Evolutionary conservation across 1,284 basidiomycete genomes (phyloP).

Genomic region (Fomitopsis betulina): DNA sequence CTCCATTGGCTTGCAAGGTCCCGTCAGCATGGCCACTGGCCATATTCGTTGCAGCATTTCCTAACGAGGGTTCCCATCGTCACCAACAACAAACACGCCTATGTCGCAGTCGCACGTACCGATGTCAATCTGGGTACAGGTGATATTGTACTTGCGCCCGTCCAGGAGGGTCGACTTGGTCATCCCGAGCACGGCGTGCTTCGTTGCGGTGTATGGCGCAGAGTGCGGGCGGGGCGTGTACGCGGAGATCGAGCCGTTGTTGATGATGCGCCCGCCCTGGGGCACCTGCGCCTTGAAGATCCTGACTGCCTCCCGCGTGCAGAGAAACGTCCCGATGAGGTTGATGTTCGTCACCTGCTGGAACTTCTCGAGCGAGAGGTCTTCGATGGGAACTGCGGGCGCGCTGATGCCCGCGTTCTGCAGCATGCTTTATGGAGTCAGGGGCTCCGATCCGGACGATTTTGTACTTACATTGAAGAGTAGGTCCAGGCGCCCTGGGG

Average conservation of each 20-base stretch:
- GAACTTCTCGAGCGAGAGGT: constrained; percentile 59
- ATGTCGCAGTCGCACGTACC: constrained; percentile 34
- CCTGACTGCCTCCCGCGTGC: constrained; percentile 71
- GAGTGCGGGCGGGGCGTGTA: constrained; percentile 68
- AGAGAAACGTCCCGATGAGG: constrained; percentile 69
- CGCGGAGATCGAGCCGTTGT: constrained; percentile 79
- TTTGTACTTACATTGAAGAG: constrained; percentile 61
- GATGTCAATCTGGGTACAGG: constrained; percentile 79
- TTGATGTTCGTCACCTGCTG: constrained; percentile 66
- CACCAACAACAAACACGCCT: neutral
- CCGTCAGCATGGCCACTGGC: constrained; percentile 42
- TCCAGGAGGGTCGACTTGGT: constrained; percentile 76
- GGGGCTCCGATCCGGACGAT: constrained; percentile 1
- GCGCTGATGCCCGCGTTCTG: constrained; percentile 66
- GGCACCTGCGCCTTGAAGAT: constrained; percentile 73
- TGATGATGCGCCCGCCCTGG: constrained; percentile 76
- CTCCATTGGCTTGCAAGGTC: constrained; percentile 66
- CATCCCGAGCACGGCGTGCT: constrained; percentile 75
- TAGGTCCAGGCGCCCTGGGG: constrained; percentile 64
- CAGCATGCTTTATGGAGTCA: neutral
- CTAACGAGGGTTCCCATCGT: constrained; percentile 27
- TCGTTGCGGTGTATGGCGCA: constrained; percentile 68
- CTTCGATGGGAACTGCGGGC: constrained; percentile 53
- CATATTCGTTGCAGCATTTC: constrained; percentile 66
- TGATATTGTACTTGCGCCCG: constrained; percentile 68